These are phyloP conservation scores for Heliosperma pusillum DNA, from an alignment of 148 eudicot species.

Conservation along the genomic window DNA sequence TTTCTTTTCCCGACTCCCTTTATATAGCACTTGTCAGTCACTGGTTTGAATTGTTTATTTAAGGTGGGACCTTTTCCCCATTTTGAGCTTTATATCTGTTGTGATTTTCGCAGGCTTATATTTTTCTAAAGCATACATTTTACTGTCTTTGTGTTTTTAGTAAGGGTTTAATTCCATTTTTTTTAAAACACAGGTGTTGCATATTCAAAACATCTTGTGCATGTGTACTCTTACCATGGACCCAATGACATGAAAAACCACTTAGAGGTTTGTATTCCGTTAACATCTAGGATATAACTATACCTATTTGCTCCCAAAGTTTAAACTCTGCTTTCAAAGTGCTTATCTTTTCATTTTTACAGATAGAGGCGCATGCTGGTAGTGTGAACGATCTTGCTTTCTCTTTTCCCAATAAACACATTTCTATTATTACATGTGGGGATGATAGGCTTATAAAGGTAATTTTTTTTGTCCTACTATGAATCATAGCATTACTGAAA, in stretches of 20 bases:
- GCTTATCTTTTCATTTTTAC: slow-evolving; percentile 17
- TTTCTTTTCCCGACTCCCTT: not conserved
- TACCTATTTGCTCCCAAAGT: not conserved
- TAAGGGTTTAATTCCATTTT: not conserved
- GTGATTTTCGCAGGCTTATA: not conserved
- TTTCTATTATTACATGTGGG: slow-evolving; percentile 85
- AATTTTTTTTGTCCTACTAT: slow-evolving; percentile 5
- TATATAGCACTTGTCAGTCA: no score
- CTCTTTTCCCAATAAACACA: slow-evolving; percentile 70
- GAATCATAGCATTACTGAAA: not conserved
- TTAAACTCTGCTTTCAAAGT: not conserved
- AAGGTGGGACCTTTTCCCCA: not conserved
- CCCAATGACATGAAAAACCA: slow-evolving; percentile 66
- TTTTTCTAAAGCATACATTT: not conserved
- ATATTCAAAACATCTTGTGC: slow-evolving; percentile 87
- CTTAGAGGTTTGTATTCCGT: slow-evolving; percentile 61
- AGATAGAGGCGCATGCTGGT: slow-evolving; percentile 95
- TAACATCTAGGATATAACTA: not conserved
- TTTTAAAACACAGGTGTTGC: slow-evolving; percentile 65
- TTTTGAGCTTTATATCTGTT: slow-evolving; percentile 9
- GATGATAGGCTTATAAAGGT: slow-evolving; percentile 94
- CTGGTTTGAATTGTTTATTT: no score
- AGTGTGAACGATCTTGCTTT: slow-evolving; percentile 92
- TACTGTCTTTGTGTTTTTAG: not conserved
- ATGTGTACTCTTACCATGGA: slow-evolving; percentile 66